Evolutionary conservation across 73 alveolate genomes (phyloP).

Genomic region (Tetrahymena elliotti): DNA sequence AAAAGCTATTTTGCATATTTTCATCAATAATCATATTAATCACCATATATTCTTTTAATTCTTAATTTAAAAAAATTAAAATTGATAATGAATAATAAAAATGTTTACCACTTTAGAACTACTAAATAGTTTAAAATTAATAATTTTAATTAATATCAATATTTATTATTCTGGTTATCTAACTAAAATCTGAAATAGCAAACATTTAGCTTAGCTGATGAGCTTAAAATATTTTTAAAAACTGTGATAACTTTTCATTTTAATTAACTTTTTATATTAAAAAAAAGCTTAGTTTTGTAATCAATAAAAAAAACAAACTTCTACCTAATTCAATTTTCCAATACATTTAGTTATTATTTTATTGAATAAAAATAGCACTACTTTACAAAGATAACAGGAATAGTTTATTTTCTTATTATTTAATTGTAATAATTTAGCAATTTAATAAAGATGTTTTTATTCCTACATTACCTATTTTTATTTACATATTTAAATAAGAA

Average conservation of each 20-base stretch:
- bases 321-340: background rate
- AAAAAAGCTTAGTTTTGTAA: too few relatives aligned
- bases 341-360: too few relatives aligned
- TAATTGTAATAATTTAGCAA: background rate
- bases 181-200: background rate
- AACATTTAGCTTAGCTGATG: background rate
- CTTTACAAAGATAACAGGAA: background rate
- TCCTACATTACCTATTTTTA: background rate
- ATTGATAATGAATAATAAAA: too few relatives aligned
- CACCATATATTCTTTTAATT: background rate
- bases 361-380: background rate
- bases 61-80: background rate
- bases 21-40: background rate
- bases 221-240: background rate
- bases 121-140: too few relatives aligned
- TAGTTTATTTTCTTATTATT: too few relatives aligned
- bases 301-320: too few relatives aligned
- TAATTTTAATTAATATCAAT: too few relatives aligned
- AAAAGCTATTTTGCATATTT: background rate
- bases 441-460: too few relatives aligned
- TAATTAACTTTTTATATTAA: background rate
- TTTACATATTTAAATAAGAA: too few relatives aligned
- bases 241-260: background rate
- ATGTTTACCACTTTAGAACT: background rate
- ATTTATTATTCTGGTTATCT: background rate